Conservation (phyloP, 2,329 filamentous ascomycete genomes). For the Trichothecium sympodiale region DNA sequence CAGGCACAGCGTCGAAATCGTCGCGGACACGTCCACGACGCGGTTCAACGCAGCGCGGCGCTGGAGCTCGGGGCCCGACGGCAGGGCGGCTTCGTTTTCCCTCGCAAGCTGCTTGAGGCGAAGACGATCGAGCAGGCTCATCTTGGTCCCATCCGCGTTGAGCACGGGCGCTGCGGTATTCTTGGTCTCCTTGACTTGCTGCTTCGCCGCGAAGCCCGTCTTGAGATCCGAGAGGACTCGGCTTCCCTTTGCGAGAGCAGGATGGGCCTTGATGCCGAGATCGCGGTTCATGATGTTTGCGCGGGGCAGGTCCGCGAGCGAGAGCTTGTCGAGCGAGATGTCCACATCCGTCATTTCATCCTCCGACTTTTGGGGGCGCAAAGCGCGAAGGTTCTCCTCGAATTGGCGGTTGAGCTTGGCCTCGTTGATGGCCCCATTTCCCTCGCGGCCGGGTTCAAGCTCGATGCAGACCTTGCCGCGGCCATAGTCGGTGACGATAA, state of each 20-base stretch:
- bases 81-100: slow-evolving; percentile 42
- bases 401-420: slow-evolving; percentile 43
- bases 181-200: slow-evolving; percentile 32
- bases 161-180: slow-evolving; percentile 20
- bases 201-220: slow-evolving; percentile 42
- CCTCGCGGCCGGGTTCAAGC: slow-evolving; percentile 26
- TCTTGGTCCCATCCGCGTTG: slow-evolving; percentile 38
- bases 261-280: slow-evolving; percentile 32
- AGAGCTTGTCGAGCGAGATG: slow-evolving; percentile 40
- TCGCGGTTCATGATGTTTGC: slow-evolving; percentile 21
- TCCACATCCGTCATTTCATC: slow-evolving; percentile 18
- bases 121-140: slow-evolving; percentile 66
- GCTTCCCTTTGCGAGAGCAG: slow-evolving; percentile 54
- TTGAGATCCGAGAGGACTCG: slow-evolving; percentile 60
- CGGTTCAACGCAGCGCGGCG: slow-evolving; percentile 56
- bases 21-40: slow-evolving; percentile 55
- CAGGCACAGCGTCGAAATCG: slow-evolving; percentile 55
- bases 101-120: slow-evolving; percentile 56
- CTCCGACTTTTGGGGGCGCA: slow-evolving; percentile 18
- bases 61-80: slow-evolving; percentile 43
- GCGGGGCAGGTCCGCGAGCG: slow-evolving; percentile 34
- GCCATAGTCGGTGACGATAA: slow-evolving; percentile 40
- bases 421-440: slow-evolving; percentile 27
- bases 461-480: slow-evolving; percentile 48
- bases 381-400: slow-evolving; percentile 33